Conservation (phyloP, 2,329 filamentous ascomycete genomes). For the Microdochium bolleyi region DNA sequence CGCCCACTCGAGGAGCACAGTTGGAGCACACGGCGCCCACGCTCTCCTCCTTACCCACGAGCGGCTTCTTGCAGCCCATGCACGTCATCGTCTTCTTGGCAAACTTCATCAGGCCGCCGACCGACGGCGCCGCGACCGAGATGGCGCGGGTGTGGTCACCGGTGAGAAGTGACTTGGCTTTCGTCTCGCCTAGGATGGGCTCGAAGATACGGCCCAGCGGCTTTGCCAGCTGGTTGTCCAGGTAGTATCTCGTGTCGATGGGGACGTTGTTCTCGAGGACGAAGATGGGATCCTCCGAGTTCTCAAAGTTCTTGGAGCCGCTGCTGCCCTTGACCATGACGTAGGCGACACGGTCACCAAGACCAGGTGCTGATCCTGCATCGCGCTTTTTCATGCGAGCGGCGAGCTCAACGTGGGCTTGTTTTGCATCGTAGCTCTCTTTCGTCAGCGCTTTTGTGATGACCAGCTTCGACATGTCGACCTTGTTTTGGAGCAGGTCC, state of each 20-base stretch:
- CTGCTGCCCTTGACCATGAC: constrained; percentile 91
- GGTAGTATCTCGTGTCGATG: constrained; percentile 96
- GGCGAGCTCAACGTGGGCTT: constrained; percentile 92
- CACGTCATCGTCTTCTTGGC: constrained; percentile 96
- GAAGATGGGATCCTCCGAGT: constrained; percentile 93
- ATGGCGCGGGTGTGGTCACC: constrained; percentile 95
- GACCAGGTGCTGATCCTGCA: constrained; percentile 80
- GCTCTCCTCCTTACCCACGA: constrained; percentile 70
- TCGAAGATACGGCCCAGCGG: constrained; percentile 94
- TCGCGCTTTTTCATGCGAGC: constrained; percentile 97
- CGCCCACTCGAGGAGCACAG: constrained; percentile 77
- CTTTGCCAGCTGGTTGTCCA: constrained; percentile 96
- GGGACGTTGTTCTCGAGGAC: constrained; percentile 96
- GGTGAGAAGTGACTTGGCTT: constrained; percentile 75
- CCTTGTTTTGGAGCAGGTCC: constrained; percentile 90
- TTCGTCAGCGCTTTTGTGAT: constrained; percentile 97
- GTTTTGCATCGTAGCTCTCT: constrained; percentile 79
- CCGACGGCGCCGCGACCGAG: constrained; percentile 80
- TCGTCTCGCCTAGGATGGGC: constrained; percentile 90
- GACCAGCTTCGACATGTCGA: constrained; percentile 98
- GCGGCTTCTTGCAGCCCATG: constrained; percentile 97
- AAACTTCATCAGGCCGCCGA: constrained; percentile 97
- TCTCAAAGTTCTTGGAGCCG: constrained; percentile 92
- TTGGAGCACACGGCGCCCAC: constrained; percentile 82
- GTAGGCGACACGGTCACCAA: constrained; percentile 95